phyloP scores from a whole-genome alignment of 345 rosid genomes.

The Brassica nigra region DNA sequence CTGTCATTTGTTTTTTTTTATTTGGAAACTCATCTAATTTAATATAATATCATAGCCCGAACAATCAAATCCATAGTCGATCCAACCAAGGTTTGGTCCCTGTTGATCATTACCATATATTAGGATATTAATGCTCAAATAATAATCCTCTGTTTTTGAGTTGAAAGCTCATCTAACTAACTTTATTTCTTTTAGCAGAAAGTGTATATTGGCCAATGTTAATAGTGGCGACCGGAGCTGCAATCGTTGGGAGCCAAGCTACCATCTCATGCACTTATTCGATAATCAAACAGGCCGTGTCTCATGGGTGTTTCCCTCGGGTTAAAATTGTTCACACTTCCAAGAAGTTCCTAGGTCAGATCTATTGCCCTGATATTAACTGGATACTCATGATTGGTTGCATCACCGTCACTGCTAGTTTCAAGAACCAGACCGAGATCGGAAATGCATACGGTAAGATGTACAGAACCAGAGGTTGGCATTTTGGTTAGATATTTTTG shows the following conservation, averaged over 20 bases:
- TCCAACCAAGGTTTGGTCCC: neutral
- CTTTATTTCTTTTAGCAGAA: conserved; percentile 40
- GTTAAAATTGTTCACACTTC: conserved; percentile 82
- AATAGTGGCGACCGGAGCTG: conserved; percentile 69
- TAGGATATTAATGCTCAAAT: neutral
- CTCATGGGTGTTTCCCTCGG: conserved; percentile 80
- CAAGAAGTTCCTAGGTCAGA: conserved; percentile 68
- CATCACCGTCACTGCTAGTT: conserved; percentile 74
- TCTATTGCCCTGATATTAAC: conserved; percentile 74
- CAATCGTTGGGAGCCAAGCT: conserved; percentile 81
- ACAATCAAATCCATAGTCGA: neutral
- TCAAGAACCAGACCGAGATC: conserved; percentile 70
- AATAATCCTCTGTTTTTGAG: neutral
- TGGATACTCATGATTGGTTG: conserved; percentile 82
- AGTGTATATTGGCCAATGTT: conserved; percentile 79
- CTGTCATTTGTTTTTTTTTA: neutral
- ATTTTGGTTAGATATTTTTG: neutral
- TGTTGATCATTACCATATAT: too few relatives aligned
- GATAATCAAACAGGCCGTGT: conserved; percentile 74
- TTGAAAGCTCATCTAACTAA: neutral
- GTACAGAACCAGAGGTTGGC: neutral
- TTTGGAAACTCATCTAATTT: neutral
- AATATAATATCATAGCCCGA: neutral
- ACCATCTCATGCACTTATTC: conserved; percentile 77
- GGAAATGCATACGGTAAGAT: conserved; percentile 79